Evolutionary conservation across 2,329 filamentous ascomycete genomes (phyloP).

Genomic region (Neofusicoccum parvum): DNA sequence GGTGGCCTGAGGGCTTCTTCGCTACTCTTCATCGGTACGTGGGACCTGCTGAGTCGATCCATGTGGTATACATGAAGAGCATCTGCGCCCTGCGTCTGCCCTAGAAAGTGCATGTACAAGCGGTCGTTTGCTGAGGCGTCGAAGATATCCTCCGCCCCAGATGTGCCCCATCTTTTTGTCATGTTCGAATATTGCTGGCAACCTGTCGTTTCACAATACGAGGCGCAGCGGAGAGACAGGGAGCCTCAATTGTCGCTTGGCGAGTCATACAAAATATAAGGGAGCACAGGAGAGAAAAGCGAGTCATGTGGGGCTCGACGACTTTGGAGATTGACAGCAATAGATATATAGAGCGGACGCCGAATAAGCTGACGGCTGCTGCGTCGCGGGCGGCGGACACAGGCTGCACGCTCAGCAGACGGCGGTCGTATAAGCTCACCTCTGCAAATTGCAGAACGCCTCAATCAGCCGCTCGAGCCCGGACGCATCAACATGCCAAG

Average conservation of each 20-base stretch:
- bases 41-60: slow-evolving; percentile 8
- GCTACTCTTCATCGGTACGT: background rate
- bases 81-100: slow-evolving; percentile 14
- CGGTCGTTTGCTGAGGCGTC: background rate
- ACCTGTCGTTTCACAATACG: slow-evolving; percentile 6
- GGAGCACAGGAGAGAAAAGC: background rate
- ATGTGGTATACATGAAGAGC: slow-evolving; percentile 11
- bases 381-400: background rate
- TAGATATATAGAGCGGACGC: background rate
- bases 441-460: background rate
- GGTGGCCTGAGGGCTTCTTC: background rate
- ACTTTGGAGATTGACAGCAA: background rate
- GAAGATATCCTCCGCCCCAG: slow-evolving; percentile 11
- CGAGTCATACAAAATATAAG: slow-evolving; percentile 16
- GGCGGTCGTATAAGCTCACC: background rate
- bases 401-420: background rate
- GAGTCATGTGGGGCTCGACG: background rate
- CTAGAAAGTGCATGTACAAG: slow-evolving; percentile 1
- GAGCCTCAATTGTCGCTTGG: slow-evolving; percentile 7
- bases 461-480: background rate
- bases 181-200: slow-evolving; percentile 1
- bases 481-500: background rate
- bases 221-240: background rate
- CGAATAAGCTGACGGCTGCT: background rate
- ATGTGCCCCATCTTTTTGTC: slow-evolving; percentile 13